Evolutionary conservation across 2,329 filamentous ascomycete genomes (phyloP).

Genomic region (Exophiala sp.): DNA sequence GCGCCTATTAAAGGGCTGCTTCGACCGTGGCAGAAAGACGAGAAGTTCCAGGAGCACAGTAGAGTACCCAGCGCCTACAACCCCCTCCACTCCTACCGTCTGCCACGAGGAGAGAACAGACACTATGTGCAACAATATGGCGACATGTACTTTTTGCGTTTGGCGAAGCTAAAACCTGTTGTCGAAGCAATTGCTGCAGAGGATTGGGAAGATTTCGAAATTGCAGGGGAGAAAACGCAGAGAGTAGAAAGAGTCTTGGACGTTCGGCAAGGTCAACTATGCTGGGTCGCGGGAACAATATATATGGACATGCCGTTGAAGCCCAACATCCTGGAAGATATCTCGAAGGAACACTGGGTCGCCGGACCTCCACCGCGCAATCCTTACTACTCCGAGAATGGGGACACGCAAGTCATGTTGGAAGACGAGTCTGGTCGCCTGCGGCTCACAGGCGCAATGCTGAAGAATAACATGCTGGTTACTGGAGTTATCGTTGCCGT

Average conservation of each 20-base stretch:
- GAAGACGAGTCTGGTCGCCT: slow-evolving; percentile 94
- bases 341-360: slow-evolving; percentile 94
- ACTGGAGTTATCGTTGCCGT: slow-evolving; percentile 94
- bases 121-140: slow-evolving; percentile 94
- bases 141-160: slow-evolving; percentile 93
- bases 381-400: slow-evolving; percentile 68
- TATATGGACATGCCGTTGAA: slow-evolving; percentile 98
- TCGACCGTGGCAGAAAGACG: slow-evolving; percentile 28
- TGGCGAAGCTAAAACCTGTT: slow-evolving; percentile 79
- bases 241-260: slow-evolving; percentile 86
- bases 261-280: slow-evolving; percentile 90
- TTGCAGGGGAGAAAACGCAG: slow-evolving; percentile 71
- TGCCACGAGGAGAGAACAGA: slow-evolving; percentile 60
- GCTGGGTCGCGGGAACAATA: slow-evolving; percentile 90
- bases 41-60: slow-evolving; percentile 50
- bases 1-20: slow-evolving; percentile 16
- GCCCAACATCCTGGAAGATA: slow-evolving; percentile 91
- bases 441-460: slow-evolving; percentile 66
- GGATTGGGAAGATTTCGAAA: slow-evolving; percentile 72
- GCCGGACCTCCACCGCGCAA: slow-evolving; percentile 71
- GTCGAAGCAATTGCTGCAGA: slow-evolving; percentile 71
- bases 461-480: slow-evolving; percentile 70
- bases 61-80: slow-evolving; percentile 59
- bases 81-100: slow-evolving; percentile 68
- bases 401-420: slow-evolving; percentile 71